Conservation (phyloP, 345 rosid species). For the Citropsis articulata region DNA sequence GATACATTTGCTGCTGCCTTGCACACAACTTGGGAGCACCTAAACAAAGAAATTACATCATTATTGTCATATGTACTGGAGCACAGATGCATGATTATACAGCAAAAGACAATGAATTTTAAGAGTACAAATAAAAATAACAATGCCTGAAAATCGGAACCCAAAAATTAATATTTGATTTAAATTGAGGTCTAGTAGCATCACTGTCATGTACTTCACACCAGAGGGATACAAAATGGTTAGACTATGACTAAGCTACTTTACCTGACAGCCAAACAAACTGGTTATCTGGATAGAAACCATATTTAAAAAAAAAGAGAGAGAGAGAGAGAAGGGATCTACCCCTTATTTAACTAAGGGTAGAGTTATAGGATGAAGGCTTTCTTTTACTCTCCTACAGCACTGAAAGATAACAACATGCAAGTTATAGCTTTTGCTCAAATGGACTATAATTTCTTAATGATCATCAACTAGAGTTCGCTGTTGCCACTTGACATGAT, state of each 20-base stretch:
- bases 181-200: neutral
- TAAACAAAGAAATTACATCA: constrained; percentile 23
- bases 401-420: neutral
- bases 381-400: neutral
- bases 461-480: neutral
- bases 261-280: neutral
- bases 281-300: neutral
- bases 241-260: neutral
- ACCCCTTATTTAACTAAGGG: neutral
- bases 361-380: neutral
- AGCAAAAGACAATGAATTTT: neutral
- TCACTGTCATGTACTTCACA: neutral
- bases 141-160: neutral
- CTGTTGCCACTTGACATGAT: neutral
- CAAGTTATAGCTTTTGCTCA: neutral
- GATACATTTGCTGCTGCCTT: constrained; percentile 63
- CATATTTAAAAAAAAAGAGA: neutral
- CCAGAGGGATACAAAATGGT: neutral
- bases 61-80: neutral
- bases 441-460: neutral
- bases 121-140: neutral
- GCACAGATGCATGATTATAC: neutral
- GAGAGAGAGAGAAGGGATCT: neutral
- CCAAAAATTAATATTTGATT: neutral
- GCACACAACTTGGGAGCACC: constrained; percentile 45